Evolutionary conservation across 805 yeast genomes (phyloP).

Genomic region (Blastobotrys mokoenaii): DNA sequence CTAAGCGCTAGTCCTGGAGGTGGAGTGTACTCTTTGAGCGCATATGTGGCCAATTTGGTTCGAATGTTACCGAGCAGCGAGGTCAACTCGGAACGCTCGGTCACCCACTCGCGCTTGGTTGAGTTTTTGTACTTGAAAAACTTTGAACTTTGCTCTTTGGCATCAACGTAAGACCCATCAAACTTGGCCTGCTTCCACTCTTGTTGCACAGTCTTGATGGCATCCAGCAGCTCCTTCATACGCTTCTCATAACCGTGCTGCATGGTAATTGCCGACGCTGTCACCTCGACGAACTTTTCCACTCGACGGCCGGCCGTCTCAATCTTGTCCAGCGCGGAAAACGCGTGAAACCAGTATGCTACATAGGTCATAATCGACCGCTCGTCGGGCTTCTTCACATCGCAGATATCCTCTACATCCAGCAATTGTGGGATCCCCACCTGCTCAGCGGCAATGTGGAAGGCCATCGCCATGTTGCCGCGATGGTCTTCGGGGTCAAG

Average conservation of each 20-base stretch:
- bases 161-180: conserved; percentile 22
- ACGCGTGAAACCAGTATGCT: conserved; percentile 49
- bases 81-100: conserved; percentile 30
- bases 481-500: conserved; percentile 25
- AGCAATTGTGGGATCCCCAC: conserved; percentile 45
- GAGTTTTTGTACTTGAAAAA: conserved; percentile 24
- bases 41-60: conserved; percentile 31
- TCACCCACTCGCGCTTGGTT: conserved; percentile 31
- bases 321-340: conserved; percentile 30
- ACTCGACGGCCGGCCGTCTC: conserved; percentile 33
- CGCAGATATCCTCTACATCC: conserved; percentile 45
- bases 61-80: conserved; percentile 31
- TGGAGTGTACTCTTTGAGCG: conserved; percentile 29
- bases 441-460: conserved; percentile 36
- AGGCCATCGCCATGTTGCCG: conserved; percentile 31
- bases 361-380: conserved; percentile 50
- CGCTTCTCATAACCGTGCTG: conserved; percentile 29
- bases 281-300: conserved; percentile 30
- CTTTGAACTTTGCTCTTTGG: conserved; percentile 20
- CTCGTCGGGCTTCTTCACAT: conserved; percentile 46
- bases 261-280: conserved; percentile 25
- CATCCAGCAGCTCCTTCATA: conserved; percentile 22
- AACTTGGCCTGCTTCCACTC: conserved; percentile 24
- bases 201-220: conserved; percentile 16
- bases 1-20: conserved; percentile 24